phyloP scores from a whole-genome alignment of 331 rosid species.

The Stylosanthes scabra region DNA sequence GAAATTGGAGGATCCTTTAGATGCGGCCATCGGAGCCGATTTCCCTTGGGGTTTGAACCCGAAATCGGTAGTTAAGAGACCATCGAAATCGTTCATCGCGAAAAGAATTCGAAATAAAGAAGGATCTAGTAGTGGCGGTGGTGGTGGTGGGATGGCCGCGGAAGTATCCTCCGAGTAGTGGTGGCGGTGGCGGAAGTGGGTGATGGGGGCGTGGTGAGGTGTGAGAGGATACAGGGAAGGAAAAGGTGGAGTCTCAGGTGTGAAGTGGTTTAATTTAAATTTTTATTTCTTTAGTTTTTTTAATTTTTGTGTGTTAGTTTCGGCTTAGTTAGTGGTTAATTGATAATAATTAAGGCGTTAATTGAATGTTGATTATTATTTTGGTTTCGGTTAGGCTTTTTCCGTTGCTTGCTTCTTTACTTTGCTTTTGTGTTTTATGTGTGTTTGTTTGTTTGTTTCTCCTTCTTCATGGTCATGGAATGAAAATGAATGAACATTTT shows the following conservation, averaged over 20 bases:
- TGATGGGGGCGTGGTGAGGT: slow-evolving; percentile 4
- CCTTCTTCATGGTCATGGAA: background rate
- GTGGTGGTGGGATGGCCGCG: background rate
- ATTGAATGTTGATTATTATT: background rate
- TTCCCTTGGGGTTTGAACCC: slow-evolving; percentile 73
- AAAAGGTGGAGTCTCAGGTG: slow-evolving; percentile 29
- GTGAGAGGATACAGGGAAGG: slow-evolving; percentile 33
- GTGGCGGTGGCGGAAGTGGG: slow-evolving; percentile 27
- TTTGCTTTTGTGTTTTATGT: background rate
- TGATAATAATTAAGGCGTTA: background rate
- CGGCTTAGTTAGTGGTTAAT: background rate
- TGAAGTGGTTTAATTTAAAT: background rate
- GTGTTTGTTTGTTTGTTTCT: background rate
- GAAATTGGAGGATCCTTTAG: slow-evolving; percentile 53
- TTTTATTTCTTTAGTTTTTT: background rate
- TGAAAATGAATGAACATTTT: background rate
- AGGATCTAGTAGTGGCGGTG: slow-evolving; percentile 29
- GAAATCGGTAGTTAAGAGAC: slow-evolving; percentile 68
- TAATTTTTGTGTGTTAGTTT: background rate
- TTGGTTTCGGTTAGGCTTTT: background rate
- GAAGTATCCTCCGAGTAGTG: slow-evolving; percentile 36
- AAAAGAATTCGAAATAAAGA: background rate
- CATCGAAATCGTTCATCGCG: slow-evolving; percentile 79
- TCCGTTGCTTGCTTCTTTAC: background rate
- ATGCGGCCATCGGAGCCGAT: slow-evolving; percentile 66